Conservation (phyloP, 148 eudicot species). For the Silene latifolia region DNA sequence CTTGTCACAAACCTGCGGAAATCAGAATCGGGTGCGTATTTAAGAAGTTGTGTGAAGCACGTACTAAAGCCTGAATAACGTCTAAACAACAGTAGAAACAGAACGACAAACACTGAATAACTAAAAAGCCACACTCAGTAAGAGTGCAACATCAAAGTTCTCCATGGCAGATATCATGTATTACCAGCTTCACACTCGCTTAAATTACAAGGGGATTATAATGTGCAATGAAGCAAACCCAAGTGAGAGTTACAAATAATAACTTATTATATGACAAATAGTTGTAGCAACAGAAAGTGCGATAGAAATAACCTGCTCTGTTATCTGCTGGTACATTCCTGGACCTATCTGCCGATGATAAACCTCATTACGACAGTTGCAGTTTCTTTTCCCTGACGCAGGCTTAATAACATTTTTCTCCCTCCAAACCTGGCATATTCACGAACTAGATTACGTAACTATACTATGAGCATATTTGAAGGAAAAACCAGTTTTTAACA, state of each 20-base stretch:
- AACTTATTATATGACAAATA: background rate
- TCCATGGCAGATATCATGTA: background rate
- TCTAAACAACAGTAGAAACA: background rate
- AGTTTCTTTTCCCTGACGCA: conserved; percentile 27
- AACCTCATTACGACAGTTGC: conserved; percentile 96
- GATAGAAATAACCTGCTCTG: conserved; percentile 66
- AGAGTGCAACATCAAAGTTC: background rate
- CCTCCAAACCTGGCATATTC: conserved; percentile 61
- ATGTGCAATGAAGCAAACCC: background rate
- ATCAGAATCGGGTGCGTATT: background rate
- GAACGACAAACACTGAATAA: background rate
- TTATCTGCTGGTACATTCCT: conserved; percentile 99
- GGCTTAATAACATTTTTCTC: conserved; percentile 17
- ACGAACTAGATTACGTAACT: conserved; percentile 16
- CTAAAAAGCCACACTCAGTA: background rate
- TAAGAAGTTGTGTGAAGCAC: conserved; percentile 2
- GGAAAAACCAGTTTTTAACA: background rate
- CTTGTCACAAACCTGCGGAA: conserved; percentile 78
- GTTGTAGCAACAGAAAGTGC: conserved; percentile 8
- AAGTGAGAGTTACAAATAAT: background rate
- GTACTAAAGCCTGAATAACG: background rate
- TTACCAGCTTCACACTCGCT: background rate
- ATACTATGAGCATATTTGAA: background rate
- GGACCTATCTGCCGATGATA: conserved; percentile 98
- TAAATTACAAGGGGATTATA: background rate